Conservation (phyloP, 768 basidiomycete genomes). For the Cyathus striatus region DNA sequence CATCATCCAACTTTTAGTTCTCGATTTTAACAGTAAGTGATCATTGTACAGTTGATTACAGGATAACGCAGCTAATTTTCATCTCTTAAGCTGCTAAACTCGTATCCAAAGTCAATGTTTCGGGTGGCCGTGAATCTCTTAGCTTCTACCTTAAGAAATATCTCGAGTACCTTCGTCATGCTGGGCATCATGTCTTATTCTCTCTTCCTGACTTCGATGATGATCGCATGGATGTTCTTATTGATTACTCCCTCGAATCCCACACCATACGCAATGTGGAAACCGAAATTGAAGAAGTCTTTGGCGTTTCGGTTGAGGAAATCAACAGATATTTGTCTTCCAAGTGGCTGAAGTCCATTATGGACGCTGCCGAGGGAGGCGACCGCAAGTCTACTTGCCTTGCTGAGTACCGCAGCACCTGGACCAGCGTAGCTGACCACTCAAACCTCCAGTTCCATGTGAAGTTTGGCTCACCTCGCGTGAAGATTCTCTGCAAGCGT, state of each 20-base stretch:
- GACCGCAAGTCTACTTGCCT: slow-evolving; percentile 8
- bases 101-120: slow-evolving; percentile 3
- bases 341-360: slow-evolving; percentile 6
- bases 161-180: slow-evolving; percentile 11
- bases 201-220: slow-evolving; percentile 16
- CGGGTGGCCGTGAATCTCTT: slow-evolving; percentile 7
- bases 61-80: background rate
- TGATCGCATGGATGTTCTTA: slow-evolving; percentile 6
- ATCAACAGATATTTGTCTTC: slow-evolving; percentile 13
- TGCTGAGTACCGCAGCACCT: slow-evolving; percentile 9
- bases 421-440: slow-evolving; percentile 5
- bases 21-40: slow-evolving; percentile 7
- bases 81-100: slow-evolving; percentile 5
- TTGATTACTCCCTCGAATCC: slow-evolving; percentile 15
- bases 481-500: slow-evolving; percentile 12
- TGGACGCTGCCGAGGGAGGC: slow-evolving; percentile 4
- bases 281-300: slow-evolving; percentile 8
- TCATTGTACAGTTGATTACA: background rate
- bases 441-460: slow-evolving; percentile 13
- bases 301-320: slow-evolving; percentile 5
- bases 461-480: slow-evolving; percentile 11
- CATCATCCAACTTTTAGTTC: slow-evolving; percentile 7
- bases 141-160: slow-evolving; percentile 12
- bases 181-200: slow-evolving; percentile 16
- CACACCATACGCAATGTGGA: slow-evolving; percentile 7